Percentiles rank a stretch among this genome's conserved stretches.
phyloP scores from a whole-genome alignment of 805 yeast genomes.

The Zygoascus biomembranicola region DNA sequence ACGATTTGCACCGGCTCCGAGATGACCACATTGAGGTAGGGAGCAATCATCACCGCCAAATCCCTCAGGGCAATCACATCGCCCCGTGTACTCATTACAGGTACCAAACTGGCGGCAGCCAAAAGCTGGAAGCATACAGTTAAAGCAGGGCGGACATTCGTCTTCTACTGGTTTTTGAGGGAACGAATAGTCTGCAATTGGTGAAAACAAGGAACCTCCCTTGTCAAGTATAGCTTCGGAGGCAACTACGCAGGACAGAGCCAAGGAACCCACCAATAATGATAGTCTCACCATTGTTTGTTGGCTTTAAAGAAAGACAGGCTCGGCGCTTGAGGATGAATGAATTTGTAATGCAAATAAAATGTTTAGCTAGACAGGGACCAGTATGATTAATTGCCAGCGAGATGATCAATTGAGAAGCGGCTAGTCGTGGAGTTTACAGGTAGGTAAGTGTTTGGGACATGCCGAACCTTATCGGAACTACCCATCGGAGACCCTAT shows the following conservation, averaged over 20 bases:
- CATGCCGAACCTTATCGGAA: too few relatives aligned
- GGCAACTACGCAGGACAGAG: neutral
- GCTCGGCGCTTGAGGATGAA: too few relatives aligned
- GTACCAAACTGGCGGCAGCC: constrained; percentile 81
- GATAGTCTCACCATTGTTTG: neutral
- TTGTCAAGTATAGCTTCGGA: neutral
- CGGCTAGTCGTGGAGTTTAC: too few relatives aligned
- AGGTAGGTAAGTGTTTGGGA: too few relatives aligned
- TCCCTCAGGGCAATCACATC: constrained; percentile 87
- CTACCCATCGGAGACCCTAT: too few relatives aligned
- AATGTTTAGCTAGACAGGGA: too few relatives aligned
- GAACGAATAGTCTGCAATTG: neutral
- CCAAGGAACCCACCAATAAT: neutral
- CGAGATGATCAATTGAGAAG: too few relatives aligned
- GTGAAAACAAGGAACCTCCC: neutral
- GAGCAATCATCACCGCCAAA: constrained; percentile 93
- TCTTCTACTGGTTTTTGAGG: constrained; percentile 21
- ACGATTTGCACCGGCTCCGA: constrained; percentile 56
- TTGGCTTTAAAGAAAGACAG: too few relatives aligned
- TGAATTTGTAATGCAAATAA: too few relatives aligned
- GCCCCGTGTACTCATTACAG: constrained; percentile 85
- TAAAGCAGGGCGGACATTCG: constrained; percentile 85
- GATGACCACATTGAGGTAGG: constrained; percentile 77
- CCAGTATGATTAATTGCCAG: too few relatives aligned
- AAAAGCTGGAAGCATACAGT: constrained; percentile 86